Conservation (phyloP, 257 asterid genomes). For the Capsicum pubescens region DNA sequence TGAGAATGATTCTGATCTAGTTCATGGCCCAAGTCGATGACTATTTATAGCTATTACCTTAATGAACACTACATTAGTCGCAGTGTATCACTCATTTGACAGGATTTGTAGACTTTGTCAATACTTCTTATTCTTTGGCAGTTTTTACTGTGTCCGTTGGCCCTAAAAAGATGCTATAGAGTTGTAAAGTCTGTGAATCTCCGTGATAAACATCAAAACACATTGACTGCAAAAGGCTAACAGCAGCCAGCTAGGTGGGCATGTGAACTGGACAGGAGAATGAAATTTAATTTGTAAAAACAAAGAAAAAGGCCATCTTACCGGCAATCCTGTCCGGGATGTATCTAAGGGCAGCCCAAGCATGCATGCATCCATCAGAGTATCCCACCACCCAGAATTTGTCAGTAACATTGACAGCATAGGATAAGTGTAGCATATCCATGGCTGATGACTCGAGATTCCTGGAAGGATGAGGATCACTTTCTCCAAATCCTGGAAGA, state of each 20-base stretch:
- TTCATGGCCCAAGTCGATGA: too few species aligned
- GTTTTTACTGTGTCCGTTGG: neutral
- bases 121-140: constrained; percentile 8
- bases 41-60: neutral
- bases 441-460: constrained; percentile 89
- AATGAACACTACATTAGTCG: neutral
- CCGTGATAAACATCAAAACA: neutral
- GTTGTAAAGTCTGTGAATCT: neutral
- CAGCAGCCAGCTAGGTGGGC: constrained; percentile 3
- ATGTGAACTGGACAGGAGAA: neutral
- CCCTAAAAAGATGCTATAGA: neutral
- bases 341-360: constrained; percentile 93
- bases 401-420: constrained; percentile 71
- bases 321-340: constrained; percentile 96
- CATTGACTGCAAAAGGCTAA: neutral
- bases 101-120: neutral
- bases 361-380: constrained; percentile 81
- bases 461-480: constrained; percentile 89
- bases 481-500: constrained; percentile 97
- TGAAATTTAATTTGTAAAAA: neutral
- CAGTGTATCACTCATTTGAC: neutral
- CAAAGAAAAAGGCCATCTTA: constrained; percentile 30
- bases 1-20: too few species aligned
- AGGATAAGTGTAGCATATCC: constrained; percentile 86
- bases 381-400: constrained; percentile 90